Percentiles rank a stretch among this genome's conserved stretches.
Conservation (phyloP, 2,329 filamentous ascomycete genomes). For the Colletotrichum sp. region DNA sequence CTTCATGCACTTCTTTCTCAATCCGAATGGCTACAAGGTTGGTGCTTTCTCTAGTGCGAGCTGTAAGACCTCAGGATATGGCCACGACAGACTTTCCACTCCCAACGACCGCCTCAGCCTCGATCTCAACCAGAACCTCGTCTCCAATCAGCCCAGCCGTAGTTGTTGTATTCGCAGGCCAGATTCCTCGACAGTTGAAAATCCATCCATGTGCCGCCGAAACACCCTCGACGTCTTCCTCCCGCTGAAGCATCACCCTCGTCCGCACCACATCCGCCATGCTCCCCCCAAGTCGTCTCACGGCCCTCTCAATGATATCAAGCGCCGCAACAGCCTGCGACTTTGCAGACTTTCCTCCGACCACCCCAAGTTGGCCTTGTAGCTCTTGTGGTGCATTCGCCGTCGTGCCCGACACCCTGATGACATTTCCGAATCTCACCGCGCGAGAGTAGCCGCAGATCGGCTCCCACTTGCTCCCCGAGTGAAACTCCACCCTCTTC, state of each 20-base stretch:
- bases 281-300: neutral
- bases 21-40: too few species aligned
- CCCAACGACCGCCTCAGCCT: neutral
- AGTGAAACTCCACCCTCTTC: neutral
- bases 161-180: neutral
- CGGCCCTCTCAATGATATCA: neutral
- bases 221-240: neutral
- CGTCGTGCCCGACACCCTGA: conserved; percentile 8
- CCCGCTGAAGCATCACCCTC: conserved; percentile 2
- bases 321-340: conserved; percentile 4
- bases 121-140: neutral
- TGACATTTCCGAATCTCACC: neutral
- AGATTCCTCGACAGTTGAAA: neutral
- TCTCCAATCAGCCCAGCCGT: conserved; percentile 1
- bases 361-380: neutral
- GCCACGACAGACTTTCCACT: neutral
- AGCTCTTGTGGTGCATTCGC: neutral
- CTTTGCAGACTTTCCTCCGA: neutral
- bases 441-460: conserved; percentile 4
- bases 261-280: conserved; percentile 15
- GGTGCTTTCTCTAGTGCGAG: too few species aligned
- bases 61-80: neutral
- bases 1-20: too few species aligned
- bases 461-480: conserved; percentile 7
- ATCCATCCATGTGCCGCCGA: conserved; percentile 4